phyloP scores from a whole-genome alignment of 1,284 basidiomycete genomes.

The Microbotryum scabiosae region DNA sequence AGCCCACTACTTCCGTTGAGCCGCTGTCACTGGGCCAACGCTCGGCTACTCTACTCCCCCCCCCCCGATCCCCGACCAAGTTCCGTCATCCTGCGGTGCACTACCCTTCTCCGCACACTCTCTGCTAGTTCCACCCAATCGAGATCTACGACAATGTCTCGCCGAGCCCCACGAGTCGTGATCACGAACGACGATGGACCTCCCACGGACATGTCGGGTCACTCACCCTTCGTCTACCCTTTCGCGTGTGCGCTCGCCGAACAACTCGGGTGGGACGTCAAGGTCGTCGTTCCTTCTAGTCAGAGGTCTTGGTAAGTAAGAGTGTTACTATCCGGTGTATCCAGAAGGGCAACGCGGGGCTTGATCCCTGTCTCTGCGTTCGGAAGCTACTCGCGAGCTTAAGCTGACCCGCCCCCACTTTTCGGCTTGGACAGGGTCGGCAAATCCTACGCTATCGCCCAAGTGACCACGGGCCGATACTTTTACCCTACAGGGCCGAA shows the following conservation, averaged over 20 bases:
- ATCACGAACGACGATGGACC: slow-evolving; percentile 74
- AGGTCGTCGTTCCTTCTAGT: slow-evolving; percentile 74
- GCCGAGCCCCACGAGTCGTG: slow-evolving; percentile 12
- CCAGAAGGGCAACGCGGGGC: neutral
- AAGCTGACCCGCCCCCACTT: neutral
- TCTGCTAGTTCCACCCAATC: neutral
- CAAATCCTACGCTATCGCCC: slow-evolving; percentile 46
- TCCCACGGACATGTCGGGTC: slow-evolving; percentile 47
- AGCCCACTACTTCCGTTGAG: too few relatives aligned
- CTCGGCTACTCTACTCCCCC: neutral
- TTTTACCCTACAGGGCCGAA: slow-evolving; percentile 67
- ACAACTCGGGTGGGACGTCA: slow-evolving; percentile 67
- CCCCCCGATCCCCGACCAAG: too few relatives aligned
- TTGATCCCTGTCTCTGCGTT: neutral
- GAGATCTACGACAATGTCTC: neutral
- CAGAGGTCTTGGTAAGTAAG: slow-evolving; percentile 67
- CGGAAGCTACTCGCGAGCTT: too few relatives aligned
- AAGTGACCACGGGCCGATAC: slow-evolving; percentile 63
- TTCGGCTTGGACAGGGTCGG: neutral
- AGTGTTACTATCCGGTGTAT: too few relatives aligned
- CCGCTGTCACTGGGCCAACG: neutral
- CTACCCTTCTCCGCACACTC: neutral
- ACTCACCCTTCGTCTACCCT: slow-evolving; percentile 76
- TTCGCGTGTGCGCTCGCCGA: slow-evolving; percentile 61
- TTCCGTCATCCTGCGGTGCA: too few relatives aligned